Conservation (phyloP, 2,329 filamentous ascomycete genomes). For the Ophiostoma tasmaniense region DNA sequence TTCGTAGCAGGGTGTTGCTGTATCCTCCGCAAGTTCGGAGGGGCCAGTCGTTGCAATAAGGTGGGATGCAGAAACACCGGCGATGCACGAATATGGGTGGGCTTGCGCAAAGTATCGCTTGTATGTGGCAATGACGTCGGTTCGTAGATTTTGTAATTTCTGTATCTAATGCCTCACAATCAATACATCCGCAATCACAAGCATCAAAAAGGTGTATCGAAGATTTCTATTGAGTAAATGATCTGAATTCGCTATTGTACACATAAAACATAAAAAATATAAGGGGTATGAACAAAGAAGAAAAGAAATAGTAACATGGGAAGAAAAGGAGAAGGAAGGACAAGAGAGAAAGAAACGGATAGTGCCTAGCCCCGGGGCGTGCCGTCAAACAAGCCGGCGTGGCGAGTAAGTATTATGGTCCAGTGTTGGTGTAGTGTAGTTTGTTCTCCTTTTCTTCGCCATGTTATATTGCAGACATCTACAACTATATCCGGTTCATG, state of each 20-base stretch:
- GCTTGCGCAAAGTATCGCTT: too few relatives aligned
- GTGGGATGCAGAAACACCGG: not conserved
- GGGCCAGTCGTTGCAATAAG: not conserved
- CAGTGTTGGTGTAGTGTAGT: not conserved
- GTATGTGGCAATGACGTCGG: too few relatives aligned
- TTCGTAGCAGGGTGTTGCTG: not conserved
- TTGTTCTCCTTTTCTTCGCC: not conserved
- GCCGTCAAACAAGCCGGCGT: not conserved
- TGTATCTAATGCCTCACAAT: not conserved
- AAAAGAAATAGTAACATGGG: not conserved
- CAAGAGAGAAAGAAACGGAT: not conserved
- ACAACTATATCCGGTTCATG: constrained; percentile 44
- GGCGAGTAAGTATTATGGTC: not conserved
- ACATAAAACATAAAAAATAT: constrained; percentile 3
- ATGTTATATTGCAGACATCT: not conserved
- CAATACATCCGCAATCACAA: not conserved
- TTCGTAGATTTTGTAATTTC: too few relatives aligned
- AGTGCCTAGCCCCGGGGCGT: not conserved
- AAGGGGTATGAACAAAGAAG: constrained; percentile 11
- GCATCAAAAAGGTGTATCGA: not conserved
- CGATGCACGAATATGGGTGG: too few relatives aligned
- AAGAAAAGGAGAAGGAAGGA: not conserved
- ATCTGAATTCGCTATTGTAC: constrained; percentile 7
- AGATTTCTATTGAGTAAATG: not conserved
- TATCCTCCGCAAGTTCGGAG: not conserved